phyloP scores from a whole-genome alignment of 2,329 filamentous ascomycete genomes.

The Phaeoacremonium minimum region DNA sequence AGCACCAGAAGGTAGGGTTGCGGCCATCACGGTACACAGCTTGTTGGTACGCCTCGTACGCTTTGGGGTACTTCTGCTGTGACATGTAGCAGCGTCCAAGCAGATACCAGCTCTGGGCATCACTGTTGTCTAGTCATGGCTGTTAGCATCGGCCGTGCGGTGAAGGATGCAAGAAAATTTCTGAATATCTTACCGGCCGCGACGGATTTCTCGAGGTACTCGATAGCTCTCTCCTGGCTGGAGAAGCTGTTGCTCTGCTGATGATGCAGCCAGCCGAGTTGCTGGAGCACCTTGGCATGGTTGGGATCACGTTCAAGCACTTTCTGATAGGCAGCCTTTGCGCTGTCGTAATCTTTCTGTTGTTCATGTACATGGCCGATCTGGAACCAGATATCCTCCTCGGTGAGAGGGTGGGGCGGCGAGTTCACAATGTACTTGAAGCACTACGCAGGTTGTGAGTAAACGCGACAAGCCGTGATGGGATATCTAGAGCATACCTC shows the following conservation, averaged over 20 bases:
- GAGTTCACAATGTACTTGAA: conserved; percentile 97
- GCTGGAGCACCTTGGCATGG: conserved; percentile 96
- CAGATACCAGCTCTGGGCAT: conserved; percentile 98
- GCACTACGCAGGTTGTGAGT: conserved; percentile 64
- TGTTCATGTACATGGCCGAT: conserved; percentile 98
- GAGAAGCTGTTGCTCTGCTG: conserved; percentile 89
- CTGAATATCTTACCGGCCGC: conserved; percentile 66
- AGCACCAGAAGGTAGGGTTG: conserved; percentile 99
- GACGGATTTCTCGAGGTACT: conserved; percentile 96
- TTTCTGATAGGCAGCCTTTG: conserved; percentile 86
- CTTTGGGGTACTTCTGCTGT: conserved; percentile 97
- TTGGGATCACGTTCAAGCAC: conserved; percentile 93
- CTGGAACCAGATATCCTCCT: conserved; percentile 99
- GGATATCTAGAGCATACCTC: conserved; percentile 58
- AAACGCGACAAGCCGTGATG: no score
- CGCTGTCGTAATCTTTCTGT: conserved; percentile 94
- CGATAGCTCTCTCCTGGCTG: conserved; percentile 93
- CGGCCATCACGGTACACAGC: conserved; percentile 96
- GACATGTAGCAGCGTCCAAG: conserved; percentile 99
- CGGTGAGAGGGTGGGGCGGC: conserved; percentile 84
- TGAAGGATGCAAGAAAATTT: conserved; percentile 7
- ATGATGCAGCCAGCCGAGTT: conserved; percentile 96
- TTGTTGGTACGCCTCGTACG: conserved; percentile 97
- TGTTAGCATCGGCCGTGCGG: conserved; percentile 22
- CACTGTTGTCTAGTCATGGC: conserved; percentile 69